Evolutionary conservation across 352 stramenopile genomes (phyloP).

Genomic region (Vaucheria bursata): DNA sequence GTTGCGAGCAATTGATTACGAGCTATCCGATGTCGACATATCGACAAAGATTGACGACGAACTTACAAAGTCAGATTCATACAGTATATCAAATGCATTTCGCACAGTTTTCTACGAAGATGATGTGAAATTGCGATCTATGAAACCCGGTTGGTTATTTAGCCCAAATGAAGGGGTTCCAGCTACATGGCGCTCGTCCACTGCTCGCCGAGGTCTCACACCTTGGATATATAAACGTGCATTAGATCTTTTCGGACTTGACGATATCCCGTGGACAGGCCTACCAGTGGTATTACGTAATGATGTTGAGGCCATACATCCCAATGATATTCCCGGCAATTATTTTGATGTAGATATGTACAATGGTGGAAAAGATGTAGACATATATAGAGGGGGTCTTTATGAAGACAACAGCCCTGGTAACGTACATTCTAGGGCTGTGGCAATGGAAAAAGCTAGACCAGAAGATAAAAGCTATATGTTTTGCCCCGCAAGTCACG

Average conservation of each 20-base stretch:
- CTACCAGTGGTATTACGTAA: background rate
- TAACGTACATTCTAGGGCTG: too few species aligned
- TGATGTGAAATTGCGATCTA: too few species aligned
- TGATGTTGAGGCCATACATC: background rate
- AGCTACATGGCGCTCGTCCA: conserved; percentile 10
- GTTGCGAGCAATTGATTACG: background rate
- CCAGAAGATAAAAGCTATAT: too few species aligned
- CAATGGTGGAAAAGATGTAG: background rate
- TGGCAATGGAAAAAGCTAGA: too few species aligned
- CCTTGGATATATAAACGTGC: conserved; percentile 23
- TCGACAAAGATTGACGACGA: too few species aligned
- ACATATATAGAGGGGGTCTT: background rate
- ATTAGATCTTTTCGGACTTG: conserved; percentile 27
- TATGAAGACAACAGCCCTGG: too few species aligned
- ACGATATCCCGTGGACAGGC: background rate
- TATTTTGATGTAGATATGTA: background rate
- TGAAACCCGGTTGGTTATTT: conserved; percentile 17
- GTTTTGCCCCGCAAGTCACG: too few species aligned
- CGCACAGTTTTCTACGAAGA: too few species aligned
- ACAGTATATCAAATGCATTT: too few species aligned
- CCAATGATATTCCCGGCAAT: background rate
- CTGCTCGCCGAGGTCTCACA: conserved; percentile 6
- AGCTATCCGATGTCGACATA: too few species aligned
- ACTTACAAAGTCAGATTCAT: too few species aligned
- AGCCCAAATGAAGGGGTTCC: conserved; percentile 23